Percentiles rank a stretch among this genome's conserved stretches.
phyloP scores from a whole-genome alignment of 768 basidiomycete genomes.

The Candolleomyces aberdarensis region DNA sequence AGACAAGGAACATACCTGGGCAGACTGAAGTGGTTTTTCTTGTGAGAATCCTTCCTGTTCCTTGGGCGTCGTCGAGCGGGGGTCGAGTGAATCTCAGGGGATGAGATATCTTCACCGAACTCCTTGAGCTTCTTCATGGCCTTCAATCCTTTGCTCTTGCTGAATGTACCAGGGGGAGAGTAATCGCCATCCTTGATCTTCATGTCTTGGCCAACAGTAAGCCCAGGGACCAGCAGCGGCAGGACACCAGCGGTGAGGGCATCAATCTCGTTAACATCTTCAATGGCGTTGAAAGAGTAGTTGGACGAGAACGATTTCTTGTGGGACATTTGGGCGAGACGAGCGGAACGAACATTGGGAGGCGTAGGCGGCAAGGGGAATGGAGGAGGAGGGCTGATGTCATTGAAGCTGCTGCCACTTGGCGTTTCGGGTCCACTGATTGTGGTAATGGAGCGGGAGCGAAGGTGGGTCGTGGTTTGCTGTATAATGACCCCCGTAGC shows the following conservation, averaged over 20 bases:
- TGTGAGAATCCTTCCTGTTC: constrained; percentile 51
- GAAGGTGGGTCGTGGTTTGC: constrained; percentile 45
- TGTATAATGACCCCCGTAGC: constrained; percentile 34
- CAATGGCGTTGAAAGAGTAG: constrained; percentile 57
- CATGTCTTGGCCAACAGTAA: constrained; percentile 56
- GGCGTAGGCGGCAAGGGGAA: constrained; percentile 76
- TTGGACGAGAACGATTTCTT: constrained; percentile 64
- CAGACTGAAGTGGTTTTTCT: constrained; percentile 62
- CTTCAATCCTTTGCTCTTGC: constrained; percentile 37
- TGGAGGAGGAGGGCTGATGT: constrained; percentile 57
- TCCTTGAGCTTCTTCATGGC: constrained; percentile 32
- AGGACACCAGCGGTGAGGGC: constrained; percentile 67
- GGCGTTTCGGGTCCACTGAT: constrained; percentile 38
- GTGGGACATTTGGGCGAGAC: constrained; percentile 52
- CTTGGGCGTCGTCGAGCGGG: constrained; percentile 39
- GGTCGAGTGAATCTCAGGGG: constrained; percentile 59
- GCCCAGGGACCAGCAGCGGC: constrained; percentile 63
- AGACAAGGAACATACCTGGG: constrained; percentile 47
- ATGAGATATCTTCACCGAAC: constrained; percentile 50
- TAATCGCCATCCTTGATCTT: constrained; percentile 47
- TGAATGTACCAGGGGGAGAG: constrained; percentile 38
- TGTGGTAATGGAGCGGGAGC: constrained; percentile 59
- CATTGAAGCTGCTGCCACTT: constrained; percentile 32
- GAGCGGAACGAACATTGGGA: constrained; percentile 57
- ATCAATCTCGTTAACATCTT: constrained; percentile 64